Base-by-base conservation (phyloP, 768 basidiomycete genomes). In the Coprinopsis sp. region DNA sequence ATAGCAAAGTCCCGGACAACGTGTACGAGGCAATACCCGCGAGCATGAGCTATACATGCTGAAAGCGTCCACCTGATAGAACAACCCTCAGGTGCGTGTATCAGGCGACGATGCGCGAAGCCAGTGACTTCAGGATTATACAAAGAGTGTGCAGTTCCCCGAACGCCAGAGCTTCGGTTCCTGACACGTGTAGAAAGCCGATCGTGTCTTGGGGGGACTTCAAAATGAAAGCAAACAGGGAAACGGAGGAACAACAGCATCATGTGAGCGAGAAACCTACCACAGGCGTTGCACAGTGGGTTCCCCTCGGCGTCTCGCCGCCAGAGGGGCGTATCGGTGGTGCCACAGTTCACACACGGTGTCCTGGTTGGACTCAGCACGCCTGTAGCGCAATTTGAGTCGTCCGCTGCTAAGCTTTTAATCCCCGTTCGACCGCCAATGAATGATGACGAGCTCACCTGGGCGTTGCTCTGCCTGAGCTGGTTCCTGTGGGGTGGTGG, bases 241-340 rank as follows among this genome's bases (percentile, higher is more conserved):
- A 54, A 58, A 38, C 38, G 49, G 45, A 60, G 57, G 58, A n/a
- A 51, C 56, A 65, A 51, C 25, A 34, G 44, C 37, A 64, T 29
- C 40, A 58, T 57, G 59, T 61, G 40, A 34, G 22, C 11, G 21
- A 14, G 47, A 78, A 45, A 46, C 88, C 77, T 63, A 91, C 90
- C 91, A 65, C 91, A 92, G 42, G 87, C 86, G 64, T 92, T 92
- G 72, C 91, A 93, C 60, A 92, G 79, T 39, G 83, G 78, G 64
- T 85, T 88, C 48, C 90, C 91, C 56, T 87, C 81, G 34, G 75
- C 70, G 61, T 88, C 88, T 55, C 89, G 77, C 56, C 89, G 72
- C 91, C 91, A 92, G 22, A 91, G 78, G 28, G 90, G 89, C 46
- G 88, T 90, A 52, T 80, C 76, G 4, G 74, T 69, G n/a, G 85